These are phyloP conservation scores for Aquilaria malaccensis DNA, from an alignment of 345 rosid genomes.

Conservation along the genomic window DNA sequence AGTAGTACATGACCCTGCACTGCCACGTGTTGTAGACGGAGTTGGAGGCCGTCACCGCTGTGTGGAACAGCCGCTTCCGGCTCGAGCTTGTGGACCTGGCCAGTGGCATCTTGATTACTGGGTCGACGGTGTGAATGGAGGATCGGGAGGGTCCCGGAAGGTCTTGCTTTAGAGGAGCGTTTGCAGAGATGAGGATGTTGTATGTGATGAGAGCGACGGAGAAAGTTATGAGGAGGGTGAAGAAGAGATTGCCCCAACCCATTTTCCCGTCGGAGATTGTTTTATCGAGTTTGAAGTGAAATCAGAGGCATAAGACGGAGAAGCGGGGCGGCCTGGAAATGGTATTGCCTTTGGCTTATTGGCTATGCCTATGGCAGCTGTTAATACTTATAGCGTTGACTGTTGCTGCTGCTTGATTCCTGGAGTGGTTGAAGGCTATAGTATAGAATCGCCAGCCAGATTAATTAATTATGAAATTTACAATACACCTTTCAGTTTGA, in stretches of 20 bases:
- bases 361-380: too few relatives aligned
- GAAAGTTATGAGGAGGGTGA: conserved; percentile 51
- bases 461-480: too few relatives aligned
- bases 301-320: not conserved
- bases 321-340: too few relatives aligned
- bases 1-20: conserved; percentile 94
- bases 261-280: conserved; percentile 22
- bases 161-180: conserved; percentile 77
- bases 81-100: conserved; percentile 31
- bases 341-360: too few relatives aligned
- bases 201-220: conserved; percentile 90
- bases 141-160: conserved; percentile 63
- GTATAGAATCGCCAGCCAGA: too few relatives aligned
- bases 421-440: too few relatives aligned
- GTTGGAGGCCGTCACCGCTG: conserved; percentile 95
- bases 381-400: too few relatives aligned
- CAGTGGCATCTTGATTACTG: conserved; percentile 67
- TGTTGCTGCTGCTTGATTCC: too few relatives aligned
- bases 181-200: conserved; percentile 94
- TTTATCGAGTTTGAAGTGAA: not conserved
- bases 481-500: too few relatives aligned
- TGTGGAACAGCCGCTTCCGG: conserved; percentile 68
- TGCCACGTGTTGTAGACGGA: conserved; percentile 98
- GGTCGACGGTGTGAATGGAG: conserved; percentile 36
- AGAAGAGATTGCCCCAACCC: conserved; percentile 82